Evolutionary conservation across 2,329 filamentous ascomycete genomes (phyloP), one percentile per base, ranked within the genome.

Genomic region (Pseudopithomyces chartarum): DNA sequence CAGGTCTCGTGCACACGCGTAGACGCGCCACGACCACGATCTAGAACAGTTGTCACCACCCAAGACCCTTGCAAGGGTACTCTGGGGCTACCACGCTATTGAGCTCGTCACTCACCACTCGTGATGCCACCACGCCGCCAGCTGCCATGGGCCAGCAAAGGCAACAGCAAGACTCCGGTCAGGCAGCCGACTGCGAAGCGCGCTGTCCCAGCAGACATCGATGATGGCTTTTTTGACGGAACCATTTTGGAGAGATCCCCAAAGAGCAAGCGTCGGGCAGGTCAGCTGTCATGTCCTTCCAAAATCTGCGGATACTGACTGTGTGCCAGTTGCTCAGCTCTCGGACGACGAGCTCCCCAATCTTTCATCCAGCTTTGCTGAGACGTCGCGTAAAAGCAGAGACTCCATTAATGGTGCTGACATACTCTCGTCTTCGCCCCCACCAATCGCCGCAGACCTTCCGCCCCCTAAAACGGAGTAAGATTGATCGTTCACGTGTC

Each of bases 81-180:
- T n/a, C 11, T 34, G 19, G 15, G 17, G 26, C 8, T 13, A 19
- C 8, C n/a, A 50, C 40, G n/a, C 34, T 22, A 13, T 15, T 34
- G 7, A 19, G 19, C n/a, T 8, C 13, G 8, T 2, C 36, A 26
- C 17, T 40, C 12, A 11, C 13, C 34, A n/a, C 20, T 8, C n/a
- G 60, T 33, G n/a, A 85, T 85, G 83, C 75, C 81, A 20, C 47
- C 47, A 11, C 47, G 47, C n/a, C 80, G 83, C 62, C 79, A 79
- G 58, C 65, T 85, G 6, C 83, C 83, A 1, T 85, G 83, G 82
- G 79, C 81, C 54, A 76, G 68, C 44, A 68, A 70, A 52, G 70
- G 66, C 39, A 46, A 51, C 17, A 67, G 60, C 43, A 59, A 62
- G 48, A 63, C 61, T 26, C 59, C 66, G 45, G 49, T 44, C 20